Evolutionary conservation across 2,329 filamentous ascomycete genomes (phyloP).

Genomic region (Aspergillus phoenicis): DNA sequence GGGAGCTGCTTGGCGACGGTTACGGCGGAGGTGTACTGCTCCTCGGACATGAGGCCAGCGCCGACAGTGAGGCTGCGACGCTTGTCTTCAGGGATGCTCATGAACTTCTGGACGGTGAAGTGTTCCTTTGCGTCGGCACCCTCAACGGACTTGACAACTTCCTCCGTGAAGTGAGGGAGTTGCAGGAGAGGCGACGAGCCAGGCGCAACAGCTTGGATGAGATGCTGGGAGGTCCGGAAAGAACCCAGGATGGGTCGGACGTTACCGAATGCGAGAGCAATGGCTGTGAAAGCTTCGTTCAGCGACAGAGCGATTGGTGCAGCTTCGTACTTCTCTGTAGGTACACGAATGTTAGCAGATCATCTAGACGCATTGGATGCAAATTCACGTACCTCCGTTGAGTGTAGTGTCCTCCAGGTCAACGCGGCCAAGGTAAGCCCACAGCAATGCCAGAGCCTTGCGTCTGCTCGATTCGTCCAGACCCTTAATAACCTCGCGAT

Average conservation of each 20-base stretch:
- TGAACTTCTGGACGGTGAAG: slow-evolving; percentile 81
- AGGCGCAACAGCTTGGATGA: slow-evolving; percentile 88
- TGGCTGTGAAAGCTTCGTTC: slow-evolving; percentile 83
- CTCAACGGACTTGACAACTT: slow-evolving; percentile 49
- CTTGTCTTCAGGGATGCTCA: slow-evolving; percentile 76
- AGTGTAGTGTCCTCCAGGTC: slow-evolving; percentile 78
- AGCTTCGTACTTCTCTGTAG: slow-evolving; percentile 76
- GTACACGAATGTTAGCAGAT: slow-evolving; percentile 20
- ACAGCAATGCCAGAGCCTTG: slow-evolving; percentile 86
- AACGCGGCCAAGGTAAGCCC: slow-evolving; percentile 90
- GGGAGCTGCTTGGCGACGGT: slow-evolving; percentile 82
- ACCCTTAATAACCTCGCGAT: slow-evolving; percentile 74
- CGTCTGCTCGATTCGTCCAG: slow-evolving; percentile 78
- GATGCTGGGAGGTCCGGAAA: slow-evolving; percentile 78
- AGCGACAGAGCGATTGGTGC: slow-evolving; percentile 83
- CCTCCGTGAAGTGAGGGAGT: slow-evolving; percentile 79
- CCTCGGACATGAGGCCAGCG: slow-evolving; percentile 68
- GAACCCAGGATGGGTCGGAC: slow-evolving; percentile 79
- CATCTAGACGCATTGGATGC: not conserved
- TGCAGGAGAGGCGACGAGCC: slow-evolving; percentile 85
- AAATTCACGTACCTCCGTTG: slow-evolving; percentile 59
- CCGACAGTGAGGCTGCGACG: slow-evolving; percentile 72
- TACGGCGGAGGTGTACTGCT: slow-evolving; percentile 76
- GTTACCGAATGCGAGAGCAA: slow-evolving; percentile 83
- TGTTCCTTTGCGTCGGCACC: slow-evolving; percentile 70